phyloP scores from a whole-genome alignment of 2,329 filamentous ascomycete species.

The Ophiostoma sp. region DNA sequence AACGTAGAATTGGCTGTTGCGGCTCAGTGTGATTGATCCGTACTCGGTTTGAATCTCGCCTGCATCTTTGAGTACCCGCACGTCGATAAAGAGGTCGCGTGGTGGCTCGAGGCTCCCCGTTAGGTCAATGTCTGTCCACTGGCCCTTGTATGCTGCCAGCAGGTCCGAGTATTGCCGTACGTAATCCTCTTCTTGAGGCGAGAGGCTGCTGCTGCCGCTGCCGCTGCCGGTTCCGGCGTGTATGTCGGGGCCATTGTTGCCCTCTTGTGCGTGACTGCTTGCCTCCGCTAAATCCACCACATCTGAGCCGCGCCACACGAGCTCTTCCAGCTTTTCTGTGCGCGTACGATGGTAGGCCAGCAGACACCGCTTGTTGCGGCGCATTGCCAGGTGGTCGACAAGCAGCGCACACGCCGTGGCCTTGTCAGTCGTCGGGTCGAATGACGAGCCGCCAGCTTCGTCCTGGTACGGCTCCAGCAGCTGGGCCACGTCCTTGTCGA shows the following conservation, averaged over 20 bases:
- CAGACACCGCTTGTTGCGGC: conserved; percentile 90
- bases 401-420: conserved; percentile 82
- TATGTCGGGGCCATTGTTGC: conserved; percentile 31
- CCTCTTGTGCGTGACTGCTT: conserved; percentile 45
- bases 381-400: conserved; percentile 91
- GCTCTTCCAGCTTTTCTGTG: conserved; percentile 84
- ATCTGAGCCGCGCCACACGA: conserved; percentile 87
- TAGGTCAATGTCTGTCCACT: conserved; percentile 96
- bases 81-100: conserved; percentile 94
- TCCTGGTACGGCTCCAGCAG: conserved; percentile 78
- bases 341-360: conserved; percentile 89
- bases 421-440: conserved; percentile 77
- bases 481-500: conserved; percentile 76
- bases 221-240: conserved; percentile 29
- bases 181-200: conserved; percentile 95
- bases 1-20: conserved; percentile 97
- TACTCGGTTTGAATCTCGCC: conserved; percentile 99
- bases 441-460: conserved; percentile 43
- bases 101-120: conserved; percentile 91
- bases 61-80: conserved; percentile 89
- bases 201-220: conserved; percentile 63
- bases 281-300: conserved; percentile 61
- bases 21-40: conserved; percentile 93
- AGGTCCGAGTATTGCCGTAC: conserved; percentile 87
- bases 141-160: conserved; percentile 91